Percentiles rank a stretch among this genome's conserved stretches.
Evolutionary conservation across 305 asterid species (phyloP).

Genomic region (Salvia sclarea): DNA sequence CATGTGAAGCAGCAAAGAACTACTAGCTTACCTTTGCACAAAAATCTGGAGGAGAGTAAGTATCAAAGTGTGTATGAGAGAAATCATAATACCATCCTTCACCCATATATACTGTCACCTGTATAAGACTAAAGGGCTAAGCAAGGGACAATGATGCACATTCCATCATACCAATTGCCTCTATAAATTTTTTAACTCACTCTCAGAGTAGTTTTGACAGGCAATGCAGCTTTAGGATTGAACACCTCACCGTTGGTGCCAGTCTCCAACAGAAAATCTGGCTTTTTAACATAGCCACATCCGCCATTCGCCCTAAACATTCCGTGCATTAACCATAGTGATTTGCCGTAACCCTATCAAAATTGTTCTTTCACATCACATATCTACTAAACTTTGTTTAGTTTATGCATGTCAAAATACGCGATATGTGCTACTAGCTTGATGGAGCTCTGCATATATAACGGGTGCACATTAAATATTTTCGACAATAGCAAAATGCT

Average conservation of each 20-base stretch:
- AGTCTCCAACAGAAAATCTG: slow-evolving; percentile 57
- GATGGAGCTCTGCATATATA: no score
- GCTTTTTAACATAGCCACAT: slow-evolving; percentile 84
- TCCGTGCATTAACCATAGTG: slow-evolving; percentile 94
- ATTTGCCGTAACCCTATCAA: slow-evolving; percentile 78
- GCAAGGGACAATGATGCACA: neutral
- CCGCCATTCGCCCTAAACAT: slow-evolving; percentile 87
- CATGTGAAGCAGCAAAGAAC: no score
- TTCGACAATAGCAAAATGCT: neutral
- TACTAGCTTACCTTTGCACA: slow-evolving; percentile 60
- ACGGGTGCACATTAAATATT: neutral
- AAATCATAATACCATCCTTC: slow-evolving; percentile 88
- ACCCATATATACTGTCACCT: slow-evolving; percentile 88
- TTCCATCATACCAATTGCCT: neutral
- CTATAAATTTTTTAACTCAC: slow-evolving; percentile 37
- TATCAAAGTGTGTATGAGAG: slow-evolving; percentile 66
- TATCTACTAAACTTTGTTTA: slow-evolving; percentile 35
- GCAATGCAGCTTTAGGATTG: slow-evolving; percentile 51
- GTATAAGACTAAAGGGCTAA: slow-evolving; percentile 15
- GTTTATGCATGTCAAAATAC: neutral
- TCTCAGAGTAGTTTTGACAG: slow-evolving; percentile 67
- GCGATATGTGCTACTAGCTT: no score
- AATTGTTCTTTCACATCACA: neutral
- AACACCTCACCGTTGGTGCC: slow-evolving; percentile 51
- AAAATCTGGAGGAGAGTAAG: slow-evolving; percentile 88